Percentiles rank a stretch among this genome's conserved stretches.
phyloP scores from a whole-genome alignment of 306 rosid genomes.

The Coriaria nepalensis region DNA sequence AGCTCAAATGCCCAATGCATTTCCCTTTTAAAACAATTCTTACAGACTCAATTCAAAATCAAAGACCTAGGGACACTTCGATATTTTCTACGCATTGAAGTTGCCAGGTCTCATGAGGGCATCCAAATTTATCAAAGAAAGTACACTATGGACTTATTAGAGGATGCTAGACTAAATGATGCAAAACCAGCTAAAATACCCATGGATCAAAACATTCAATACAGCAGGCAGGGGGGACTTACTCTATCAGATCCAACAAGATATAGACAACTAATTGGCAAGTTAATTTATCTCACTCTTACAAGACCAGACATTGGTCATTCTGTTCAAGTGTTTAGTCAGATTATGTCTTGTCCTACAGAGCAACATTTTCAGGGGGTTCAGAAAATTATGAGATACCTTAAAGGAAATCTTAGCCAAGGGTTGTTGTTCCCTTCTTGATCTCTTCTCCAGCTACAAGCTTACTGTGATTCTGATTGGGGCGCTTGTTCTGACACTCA shows the following conservation, averaged over 20 bases:
- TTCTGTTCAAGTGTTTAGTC: neutral
- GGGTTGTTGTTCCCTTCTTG: neutral
- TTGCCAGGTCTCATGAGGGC: neutral
- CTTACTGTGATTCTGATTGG: neutral
- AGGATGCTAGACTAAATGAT: neutral
- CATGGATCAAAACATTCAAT: neutral
- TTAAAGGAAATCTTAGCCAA: constrained; percentile 2
- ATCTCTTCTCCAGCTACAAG: neutral
- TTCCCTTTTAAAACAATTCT: neutral
- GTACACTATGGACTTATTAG: neutral
- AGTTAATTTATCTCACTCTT: neutral
- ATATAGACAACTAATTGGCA: neutral
- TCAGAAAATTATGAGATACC: neutral
- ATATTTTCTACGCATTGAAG: constrained; percentile 6
- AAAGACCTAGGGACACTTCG: neutral
- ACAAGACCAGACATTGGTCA: neutral
- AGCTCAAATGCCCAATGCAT: neutral
- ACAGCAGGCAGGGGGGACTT: neutral
- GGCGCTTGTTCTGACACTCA: neutral
- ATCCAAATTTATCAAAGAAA: neutral
- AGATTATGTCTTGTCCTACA: constrained; percentile 1
- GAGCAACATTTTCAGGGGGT: neutral
- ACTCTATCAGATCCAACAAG: too few species aligned
- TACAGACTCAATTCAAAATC: neutral
- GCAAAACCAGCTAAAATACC: neutral